Evolutionary conservation across 495 filamentous ascomycete genomes (phyloP), one percentile per base, ranked within the genome.

Genomic region (Evernia prunastri): DNA sequence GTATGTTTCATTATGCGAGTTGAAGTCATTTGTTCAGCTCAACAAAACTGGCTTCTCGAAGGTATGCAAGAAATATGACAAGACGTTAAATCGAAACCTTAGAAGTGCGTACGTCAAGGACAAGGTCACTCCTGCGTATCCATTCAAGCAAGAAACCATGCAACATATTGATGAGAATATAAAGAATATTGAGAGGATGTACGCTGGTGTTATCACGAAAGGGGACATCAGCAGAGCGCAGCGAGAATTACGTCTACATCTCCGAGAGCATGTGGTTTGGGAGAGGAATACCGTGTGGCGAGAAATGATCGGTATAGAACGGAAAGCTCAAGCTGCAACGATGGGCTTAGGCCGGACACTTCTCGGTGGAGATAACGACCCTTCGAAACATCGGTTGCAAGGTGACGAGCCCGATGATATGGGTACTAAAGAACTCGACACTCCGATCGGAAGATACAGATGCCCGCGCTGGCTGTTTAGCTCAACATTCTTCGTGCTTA

Each of bases 281-380:
- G 94, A 99, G 71, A 83, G 94, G 56, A 99, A 99, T 69, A 99
- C 94, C 0, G 94, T 99, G 7, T 99, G 94, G 94, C 80, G 95
- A 73, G 94, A 99, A 67, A 93, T 99, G 85, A 99, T 99, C 71
- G 94, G 93, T 61, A 90, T 99, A 66, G 94, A 99, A 78, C 82
- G 94, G 29, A 94, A 96, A 78, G 91, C 92, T 8, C 92, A 99
- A 75, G 94, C 92, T 29, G 94, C 93, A 17, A 96, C 92, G 65
- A 82, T 99, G 66, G 95, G 94, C 20, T 76, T 91, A 59, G 76
- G 85, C 63, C 82, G 86, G 63, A 91, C 91, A 9, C 80, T 98
- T 56, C 82, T 97, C 5, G 92, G 92, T 23, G 80, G 84, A 10
- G 88, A 90, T 37, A 74, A 81, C 47, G 89, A 95, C 63, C 86